Base-by-base conservation (phyloP, 208 protist genomes). In the Crithidia bombi region DNA sequence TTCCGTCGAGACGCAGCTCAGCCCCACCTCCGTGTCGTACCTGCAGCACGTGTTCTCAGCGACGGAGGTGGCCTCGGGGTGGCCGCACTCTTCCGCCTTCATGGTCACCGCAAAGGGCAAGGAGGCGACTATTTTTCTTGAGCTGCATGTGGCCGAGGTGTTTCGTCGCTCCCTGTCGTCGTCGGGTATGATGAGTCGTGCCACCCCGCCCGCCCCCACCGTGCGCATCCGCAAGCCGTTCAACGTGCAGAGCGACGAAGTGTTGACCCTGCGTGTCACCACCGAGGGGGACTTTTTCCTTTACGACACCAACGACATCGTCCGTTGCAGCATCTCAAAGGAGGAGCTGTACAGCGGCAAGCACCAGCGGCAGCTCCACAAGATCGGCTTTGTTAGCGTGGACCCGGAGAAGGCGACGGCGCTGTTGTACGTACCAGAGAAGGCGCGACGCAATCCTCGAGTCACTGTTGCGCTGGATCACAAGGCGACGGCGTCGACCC, bases 261-360 rank as follows among this genome's bases (percentile, higher is more conserved):
- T 87, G 33, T 58, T 96, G 35, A 92, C 73, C n/a, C 38, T 93
- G 38, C 81, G 80, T 2, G 89, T 96, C 57, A 89, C 90, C 3
- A 75, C 78, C 12, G 87, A 96, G 17, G 85, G 81, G 1, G 90
- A 96, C 58, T 91, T 96, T 77, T 83, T 93, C 51, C 69, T 96
- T 17, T 90, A 79, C 52, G 90, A 93, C 58, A 79, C 73, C 11
- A 87, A 93, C 33, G 85, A 96, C 73, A 83, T 81, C 30, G 77
- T 93, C 25, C 83, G 87, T 4, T 96, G 87, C 70, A 75, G 82
- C 54, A 67, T 96, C 36, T 56, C 75, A 3, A 71, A 70, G 21
- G 74, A 79, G 2, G 83, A 93, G 64, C 59, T 89, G n/a, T 47
- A 73, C 62, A 26, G 47, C 35, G 49, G 69, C 51, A 68, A 72